Base-by-base conservation (phyloP, 2,329 filamentous ascomycete genomes). In the Xylariales sp. region DNA sequence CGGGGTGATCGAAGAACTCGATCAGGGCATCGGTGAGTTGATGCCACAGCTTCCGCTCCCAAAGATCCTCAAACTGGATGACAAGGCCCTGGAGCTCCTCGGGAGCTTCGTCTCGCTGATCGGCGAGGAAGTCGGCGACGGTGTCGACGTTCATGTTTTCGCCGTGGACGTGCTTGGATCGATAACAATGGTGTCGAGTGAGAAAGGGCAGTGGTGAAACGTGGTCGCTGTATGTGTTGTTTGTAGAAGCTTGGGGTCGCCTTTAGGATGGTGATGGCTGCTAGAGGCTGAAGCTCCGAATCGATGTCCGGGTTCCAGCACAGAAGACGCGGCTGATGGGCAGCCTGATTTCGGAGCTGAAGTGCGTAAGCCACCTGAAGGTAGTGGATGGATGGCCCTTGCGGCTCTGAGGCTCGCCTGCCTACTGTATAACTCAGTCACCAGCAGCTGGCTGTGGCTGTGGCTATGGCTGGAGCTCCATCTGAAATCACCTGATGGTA, bases 31-130 rank as follows among this genome's bases (percentile, higher is more conserved):
- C 86, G 25, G 93, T 98, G 53, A 98, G 84, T 70, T 98, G 90
- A 72, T 98, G 93, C 93, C 93, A 98, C 69, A 98, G 78, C 71
- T 96, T 96, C 58, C 91, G 84, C 74, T 98, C 93, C 93, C 93
- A 98, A 61, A 82, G 87, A 63, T 95, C 89, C 73, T 98, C 93
- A 52, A 98, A 95, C 57, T 84, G 81, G 56, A 98, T 78, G 65
- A 96, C 87, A 58, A 87, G 80, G 57, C 84, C 78, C 69, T 96
- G 90, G 40, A 95, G 79, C 63, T 95, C 86, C 54, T 89, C 86
- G 39, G 89, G 86, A 57, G 89, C 87, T 62, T 82, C 74, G 61
- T 95, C 88, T 62, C 89, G 86, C 78, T 94, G 87, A 55, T 95
- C 85, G 47, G 82, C 80, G 51, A 98, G 85, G 70, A 97, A 95